These are phyloP conservation scores for Brassica nigra DNA, from an alignment of 345 rosid genomes.

Conservation along the genomic window DNA sequence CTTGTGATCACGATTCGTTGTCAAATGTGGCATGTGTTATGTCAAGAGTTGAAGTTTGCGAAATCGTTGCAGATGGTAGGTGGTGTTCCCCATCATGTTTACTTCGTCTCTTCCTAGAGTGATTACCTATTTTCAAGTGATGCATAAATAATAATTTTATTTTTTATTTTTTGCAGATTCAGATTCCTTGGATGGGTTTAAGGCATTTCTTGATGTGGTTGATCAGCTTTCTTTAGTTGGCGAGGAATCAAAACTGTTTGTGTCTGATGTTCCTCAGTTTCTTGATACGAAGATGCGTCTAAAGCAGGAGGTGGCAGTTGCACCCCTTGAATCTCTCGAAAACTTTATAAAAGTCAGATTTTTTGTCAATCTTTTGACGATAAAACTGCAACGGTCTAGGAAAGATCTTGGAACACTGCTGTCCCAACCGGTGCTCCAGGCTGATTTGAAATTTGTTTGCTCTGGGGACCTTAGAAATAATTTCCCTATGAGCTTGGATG, in stretches of 20 bases:
- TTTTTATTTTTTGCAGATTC: conserved; percentile 50
- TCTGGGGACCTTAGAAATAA: conserved; percentile 61
- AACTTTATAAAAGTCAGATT: conserved; percentile 48
- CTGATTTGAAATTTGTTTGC: conserved; percentile 58
- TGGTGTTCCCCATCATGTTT: conserved; percentile 22
- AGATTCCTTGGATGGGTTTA: conserved; percentile 54
- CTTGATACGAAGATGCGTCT: conserved; percentile 48
- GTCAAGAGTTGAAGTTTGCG: conserved; percentile 60
- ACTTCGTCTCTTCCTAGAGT: conserved; percentile 20
- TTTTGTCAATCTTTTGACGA: conserved; percentile 54
- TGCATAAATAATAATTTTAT: background rate
- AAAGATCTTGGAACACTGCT: conserved; percentile 41
- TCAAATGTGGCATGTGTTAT: conserved; percentile 56
- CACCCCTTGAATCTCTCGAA: conserved; percentile 42
- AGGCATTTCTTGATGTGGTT: conserved; percentile 57
- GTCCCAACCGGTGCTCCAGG: conserved; percentile 60
- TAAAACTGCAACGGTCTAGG: conserved; percentile 40
- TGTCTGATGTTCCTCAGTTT: conserved; percentile 60
- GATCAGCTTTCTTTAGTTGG: conserved; percentile 59
- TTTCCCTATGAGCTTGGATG: conserved; percentile 46
- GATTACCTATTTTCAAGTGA: conserved; percentile 6
- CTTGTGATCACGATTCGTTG: conserved; percentile 48
- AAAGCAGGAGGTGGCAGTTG: conserved; percentile 43
- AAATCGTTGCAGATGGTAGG: conserved; percentile 72
- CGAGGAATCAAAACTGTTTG: conserved; percentile 57